Evolutionary conservation across 2,329 filamentous ascomycete species (phyloP), one percentile per base, ranked within the genome.

Genomic region (Colletotrichum tamarilloi): DNA sequence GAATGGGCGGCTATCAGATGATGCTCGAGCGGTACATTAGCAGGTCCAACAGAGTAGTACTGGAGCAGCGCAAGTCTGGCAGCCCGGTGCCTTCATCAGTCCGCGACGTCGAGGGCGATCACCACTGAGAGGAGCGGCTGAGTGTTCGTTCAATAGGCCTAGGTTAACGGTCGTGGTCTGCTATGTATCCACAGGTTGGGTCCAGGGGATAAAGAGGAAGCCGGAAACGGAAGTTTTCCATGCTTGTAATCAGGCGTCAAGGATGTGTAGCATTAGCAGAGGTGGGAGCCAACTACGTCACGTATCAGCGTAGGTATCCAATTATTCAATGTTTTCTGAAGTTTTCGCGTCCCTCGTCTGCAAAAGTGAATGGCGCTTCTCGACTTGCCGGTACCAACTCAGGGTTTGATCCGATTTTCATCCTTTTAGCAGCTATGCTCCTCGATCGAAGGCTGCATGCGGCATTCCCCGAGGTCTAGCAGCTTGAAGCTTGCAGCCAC

Each of bases 1-100:
- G 79, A 2, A 78, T 86, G 26, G 85, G 86, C 3, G 85, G 80
- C 19, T 86, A 84, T 73, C 85, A 88, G 76, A 77, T 84, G 64
- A 80, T 84, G 68, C 76, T 87, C 12, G 84, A 87, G 81, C 85
- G 83, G 76, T 87, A 84, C 76, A 75, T 80, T 11, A 76, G 76
- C 53, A 86, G 84, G 76, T 76, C 80, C 14, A 76, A 76, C 38
- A 57, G 35, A 42, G 28, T 57, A n/a, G 70, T 46, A 5, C 62
- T 67, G 35, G 78, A 77, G 26, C 80, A 80, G 28, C 79, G 80
- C 77, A 83, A 84, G 77, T 76, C 78, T 62, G 77, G 77, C 65
- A 83, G 79, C 74, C 80, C 79, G 55, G 76, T 77, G 3, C 72
- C 57, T 38, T 74, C 72, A 19, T 74, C 72, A 28, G 57, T 72